Evolutionary conservation across 306 rosid species (phyloP).

Genomic region (Quercus variabilis): DNA sequence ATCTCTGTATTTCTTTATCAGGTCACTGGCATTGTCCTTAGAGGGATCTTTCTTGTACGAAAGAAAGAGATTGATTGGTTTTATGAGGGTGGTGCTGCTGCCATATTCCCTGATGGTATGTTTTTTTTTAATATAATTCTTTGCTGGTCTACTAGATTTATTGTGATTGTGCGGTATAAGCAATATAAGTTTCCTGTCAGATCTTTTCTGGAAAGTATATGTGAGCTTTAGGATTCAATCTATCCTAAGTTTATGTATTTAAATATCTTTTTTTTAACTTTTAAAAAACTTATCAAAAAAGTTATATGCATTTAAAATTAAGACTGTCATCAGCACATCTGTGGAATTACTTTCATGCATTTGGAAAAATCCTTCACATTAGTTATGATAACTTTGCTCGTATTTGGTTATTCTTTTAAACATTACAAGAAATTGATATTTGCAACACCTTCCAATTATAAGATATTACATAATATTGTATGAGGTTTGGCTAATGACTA

Average conservation of each 20-base stretch:
- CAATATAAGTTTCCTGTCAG: constrained; percentile 10
- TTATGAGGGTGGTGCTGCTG: constrained; percentile 98
- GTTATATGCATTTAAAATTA: neutral
- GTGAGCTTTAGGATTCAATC: constrained; percentile 1
- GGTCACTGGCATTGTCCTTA: constrained; percentile 84
- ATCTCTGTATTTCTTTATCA: constrained; percentile 36
- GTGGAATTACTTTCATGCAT: neutral
- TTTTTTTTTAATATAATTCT: neutral
- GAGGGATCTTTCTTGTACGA: constrained; percentile 89
- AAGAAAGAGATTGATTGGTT: constrained; percentile 98
- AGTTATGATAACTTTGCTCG: neutral
- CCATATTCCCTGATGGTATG: constrained; percentile 90
- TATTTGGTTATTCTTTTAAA: neutral
- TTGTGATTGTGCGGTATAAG: constrained; percentile 3
- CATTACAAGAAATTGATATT: neutral
- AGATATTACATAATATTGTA: constrained; percentile 11
- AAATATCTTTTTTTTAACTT: neutral
- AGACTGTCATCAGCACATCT: neutral
- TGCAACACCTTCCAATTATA: neutral
- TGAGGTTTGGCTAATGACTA: constrained; percentile 1
- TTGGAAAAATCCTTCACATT: neutral
- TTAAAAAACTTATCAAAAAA: too few species aligned
- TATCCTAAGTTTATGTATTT: neutral
- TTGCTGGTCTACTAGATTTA: constrained; percentile 8
- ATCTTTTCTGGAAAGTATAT: constrained; percentile 5